Base-by-base conservation (phyloP, 2,329 filamentous ascomycete genomes). In the Bimuria novae-zelandiae region DNA sequence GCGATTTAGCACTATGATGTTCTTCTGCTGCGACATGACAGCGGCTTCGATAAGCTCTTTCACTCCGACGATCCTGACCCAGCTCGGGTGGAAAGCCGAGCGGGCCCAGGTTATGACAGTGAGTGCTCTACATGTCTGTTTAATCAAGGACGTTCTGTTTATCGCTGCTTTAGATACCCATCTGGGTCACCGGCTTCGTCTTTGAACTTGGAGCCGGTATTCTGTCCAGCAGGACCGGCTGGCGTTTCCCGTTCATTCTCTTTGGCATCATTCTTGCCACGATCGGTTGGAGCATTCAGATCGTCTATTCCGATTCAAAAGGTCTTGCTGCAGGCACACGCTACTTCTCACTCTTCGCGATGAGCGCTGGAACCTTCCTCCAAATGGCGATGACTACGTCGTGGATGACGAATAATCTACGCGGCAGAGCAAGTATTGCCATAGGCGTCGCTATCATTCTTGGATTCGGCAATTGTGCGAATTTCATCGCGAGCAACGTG, bases 361-460 rank as follows among this genome's bases (percentile, higher is more conserved):
- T 70, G 67, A 68, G 64, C 46, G 59, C 50, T 1, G 67, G 67
- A 3, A 81, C 82, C 0, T 81, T 81, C 22, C 78, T 82, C 0
- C 82, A 82, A 0, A 81, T 81, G 1, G 83, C 82, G 64, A 65
- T 85, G 54, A 79, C 77, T 4, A 66, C 61, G 10, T 42, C 60
- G 2, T 85, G 82, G 82, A 81, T 79, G 1, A 74, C 84, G 37
- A 84, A 84, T 64, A 85, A 77, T 72, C 59, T 65, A 63, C 57
- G 67, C 7, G 67, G 67, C 5, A 51, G 67, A 14, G 71, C 61
- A 12, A 62, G 57, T 39, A 54, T 60, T 27, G 56, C 55, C 11
- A 64, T 57, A 1, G 62, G 60, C 33, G 64, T 63, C 6, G 55
- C 56, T 0, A 56, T 57, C 12, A 62, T 70, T 5, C 57, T 68